Base-by-base conservation (phyloP, 2,329 filamentous ascomycete genomes). In the Tolypocladium guangdongense region DNA sequence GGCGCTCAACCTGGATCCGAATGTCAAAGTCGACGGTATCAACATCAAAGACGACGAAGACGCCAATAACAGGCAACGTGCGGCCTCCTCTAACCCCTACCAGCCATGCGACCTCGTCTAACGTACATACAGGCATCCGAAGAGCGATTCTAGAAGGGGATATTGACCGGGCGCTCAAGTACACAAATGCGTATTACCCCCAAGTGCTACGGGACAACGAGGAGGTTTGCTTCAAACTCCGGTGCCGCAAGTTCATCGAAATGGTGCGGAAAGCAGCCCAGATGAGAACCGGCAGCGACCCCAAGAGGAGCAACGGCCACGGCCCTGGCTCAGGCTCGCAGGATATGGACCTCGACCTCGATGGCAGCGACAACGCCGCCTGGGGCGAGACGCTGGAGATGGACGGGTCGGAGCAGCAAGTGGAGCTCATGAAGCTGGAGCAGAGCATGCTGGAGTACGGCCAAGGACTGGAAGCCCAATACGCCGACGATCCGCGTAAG, bases 221-320 rank as follows among this genome's bases (percentile, higher is more conserved):
- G 52, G 83, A 90, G 52, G 90, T 96, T 18, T 84, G 91, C 65
- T 97, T 99, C 71, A 87, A 85, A 54, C 75, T 99, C 49, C 83
- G 86, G 59, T 96, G 91, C 65, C 84, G 90, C 56, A 95, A 93
- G 66, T 96, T 97, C 67, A 86, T 97, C 56, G 93, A 99, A 68
- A 92, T 99, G 86, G 90, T 95, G 62, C 81, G 87, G 41, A 81
- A 79, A 54, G 84, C 84, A 37, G 83, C 85, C 2, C 86, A 91
- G 60, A 69, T 87, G 20, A 78, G 77, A 62, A 71, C 76, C 37
- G 69, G 71, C 8, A 68, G 72, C 37, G 73, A 76, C 10, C 60
- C 66, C 5, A 78, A 75, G 61, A 69, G 61, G 58, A 67, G 60
- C 66, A 65, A 77, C 57, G 67, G 73, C 12, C 73, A 78, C 50